These are phyloP conservation scores for Saturnispora quitensis DNA, from an alignment of 805 yeast species.

Conservation along the genomic window DNA sequence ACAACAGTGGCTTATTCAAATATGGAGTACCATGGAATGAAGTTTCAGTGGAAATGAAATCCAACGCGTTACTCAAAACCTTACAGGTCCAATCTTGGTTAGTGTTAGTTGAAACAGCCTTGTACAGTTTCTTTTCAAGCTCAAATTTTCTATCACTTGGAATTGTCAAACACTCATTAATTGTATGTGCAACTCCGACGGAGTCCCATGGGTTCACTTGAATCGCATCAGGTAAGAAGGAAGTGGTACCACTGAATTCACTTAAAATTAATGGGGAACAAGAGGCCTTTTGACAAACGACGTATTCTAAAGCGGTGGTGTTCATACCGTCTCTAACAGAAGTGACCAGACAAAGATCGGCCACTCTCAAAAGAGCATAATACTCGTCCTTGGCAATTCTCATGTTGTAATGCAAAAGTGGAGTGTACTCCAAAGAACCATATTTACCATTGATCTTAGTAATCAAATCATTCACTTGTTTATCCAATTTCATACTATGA, in stretches of 20 bases:
- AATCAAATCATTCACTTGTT: conserved; percentile 74
- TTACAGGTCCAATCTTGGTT: conserved; percentile 73
- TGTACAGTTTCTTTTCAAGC: conserved; percentile 47
- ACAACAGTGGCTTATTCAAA: conserved; percentile 59
- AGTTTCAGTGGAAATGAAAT: conserved; percentile 26
- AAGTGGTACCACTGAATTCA: conserved; percentile 86
- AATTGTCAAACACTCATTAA: conserved; percentile 59
- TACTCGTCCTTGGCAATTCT: conserved; percentile 84
- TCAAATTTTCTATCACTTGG: conserved; percentile 34
- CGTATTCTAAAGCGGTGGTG: conserved; percentile 88
- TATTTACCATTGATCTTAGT: conserved; percentile 74
- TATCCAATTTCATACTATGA: conserved; percentile 59
- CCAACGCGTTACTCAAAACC: conserved; percentile 38
- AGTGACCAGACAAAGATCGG: conserved; percentile 83
- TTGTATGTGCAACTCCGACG: conserved; percentile 81
- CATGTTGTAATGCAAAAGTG: conserved; percentile 89
- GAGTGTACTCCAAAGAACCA: conserved; percentile 75
- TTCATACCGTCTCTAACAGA: conserved; percentile 95
- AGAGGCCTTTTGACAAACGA: conserved; percentile 71
- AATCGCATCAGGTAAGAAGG: conserved; percentile 62
- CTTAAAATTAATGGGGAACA: conserved; percentile 75
- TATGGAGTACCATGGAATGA: conserved; percentile 67
- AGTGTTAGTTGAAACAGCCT: conserved; percentile 58
- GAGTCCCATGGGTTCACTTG: conserved; percentile 97
- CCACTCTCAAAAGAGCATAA: conserved; percentile 76